Conservation (phyloP, 2,329 filamentous ascomycete species). For the Metarhizium album region DNA sequence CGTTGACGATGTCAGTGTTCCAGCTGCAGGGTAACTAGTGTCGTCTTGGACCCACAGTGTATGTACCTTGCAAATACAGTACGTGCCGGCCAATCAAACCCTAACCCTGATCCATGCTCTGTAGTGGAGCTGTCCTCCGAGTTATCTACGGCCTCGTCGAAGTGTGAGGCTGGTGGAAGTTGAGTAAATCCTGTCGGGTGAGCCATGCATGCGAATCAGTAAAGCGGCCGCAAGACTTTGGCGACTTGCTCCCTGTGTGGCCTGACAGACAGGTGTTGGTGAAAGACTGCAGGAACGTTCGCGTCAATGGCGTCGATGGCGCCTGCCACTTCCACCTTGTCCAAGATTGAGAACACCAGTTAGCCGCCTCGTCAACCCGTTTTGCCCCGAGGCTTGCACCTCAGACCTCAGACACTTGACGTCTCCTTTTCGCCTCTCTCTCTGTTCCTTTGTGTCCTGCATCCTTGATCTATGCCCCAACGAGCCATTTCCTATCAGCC, state of each 20-base stretch:
- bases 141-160: no score
- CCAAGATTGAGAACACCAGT: background rate
- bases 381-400: background rate
- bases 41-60: no score
- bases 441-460: background rate
- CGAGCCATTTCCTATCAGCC: no score
- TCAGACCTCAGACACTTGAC: background rate
- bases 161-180: no score
- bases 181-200: no score
- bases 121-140: no score
- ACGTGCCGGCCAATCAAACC: no score
- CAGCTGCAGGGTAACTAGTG: no score
- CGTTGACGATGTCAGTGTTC: no score
- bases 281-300: background rate
- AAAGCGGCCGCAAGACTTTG: background rate
- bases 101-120: no score
- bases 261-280: no score
- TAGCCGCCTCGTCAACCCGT: background rate
- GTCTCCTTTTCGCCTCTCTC: background rate
- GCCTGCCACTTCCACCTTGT: background rate
- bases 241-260: background rate
- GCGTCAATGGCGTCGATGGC: background rate
- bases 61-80: no score
- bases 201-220: background rate
- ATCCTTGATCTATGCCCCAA: background rate